Conservation (phyloP, 2,329 filamentous ascomycete genomes). For the Drechslera avenae region DNA sequence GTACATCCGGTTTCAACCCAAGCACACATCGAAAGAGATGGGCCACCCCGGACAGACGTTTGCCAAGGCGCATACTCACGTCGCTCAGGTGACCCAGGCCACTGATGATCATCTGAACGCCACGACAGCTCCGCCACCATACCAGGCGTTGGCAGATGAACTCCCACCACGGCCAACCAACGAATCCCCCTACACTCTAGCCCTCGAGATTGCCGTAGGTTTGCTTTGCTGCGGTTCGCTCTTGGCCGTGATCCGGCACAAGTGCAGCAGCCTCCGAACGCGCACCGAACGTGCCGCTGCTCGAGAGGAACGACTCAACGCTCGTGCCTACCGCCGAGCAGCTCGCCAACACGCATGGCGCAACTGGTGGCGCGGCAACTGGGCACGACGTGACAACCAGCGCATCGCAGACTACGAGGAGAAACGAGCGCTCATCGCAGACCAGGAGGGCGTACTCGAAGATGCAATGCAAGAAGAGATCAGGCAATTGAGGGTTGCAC, state of each 20-base stretch:
- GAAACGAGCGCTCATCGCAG: constrained; percentile 55
- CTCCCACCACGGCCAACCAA: constrained; percentile 32
- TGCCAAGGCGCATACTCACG: constrained; percentile 22
- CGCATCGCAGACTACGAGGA: constrained; percentile 56
- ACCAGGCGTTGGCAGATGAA: constrained; percentile 18
- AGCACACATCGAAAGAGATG: constrained; percentile 28
- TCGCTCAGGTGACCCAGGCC: constrained; percentile 24
- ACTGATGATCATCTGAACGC: constrained; percentile 22
- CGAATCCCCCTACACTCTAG: constrained; percentile 43
- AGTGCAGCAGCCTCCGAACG: constrained; percentile 56
- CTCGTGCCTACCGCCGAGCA: constrained; percentile 58
- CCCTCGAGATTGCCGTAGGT: constrained; percentile 52
- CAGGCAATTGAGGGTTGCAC: constrained; percentile 56
- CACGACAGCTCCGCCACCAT: constrained; percentile 13
- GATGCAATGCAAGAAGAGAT: constrained; percentile 54
- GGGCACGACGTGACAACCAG: constrained; percentile 35
- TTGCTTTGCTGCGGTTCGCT: constrained; percentile 53
- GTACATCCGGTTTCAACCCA: constrained; percentile 37
- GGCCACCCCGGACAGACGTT: constrained; percentile 31
- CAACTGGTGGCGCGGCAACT: constrained; percentile 55
- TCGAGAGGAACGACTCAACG: constrained; percentile 60
- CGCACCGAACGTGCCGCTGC: constrained; percentile 59
- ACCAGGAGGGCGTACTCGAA: constrained; percentile 54
- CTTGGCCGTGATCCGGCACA: constrained; percentile 52
- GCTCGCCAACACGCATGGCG: constrained; percentile 58